These are phyloP conservation scores for Nowakowskiella sp. DNA, from an alignment of 192 early-diverging fungal species.

Conservation along the genomic window DNA sequence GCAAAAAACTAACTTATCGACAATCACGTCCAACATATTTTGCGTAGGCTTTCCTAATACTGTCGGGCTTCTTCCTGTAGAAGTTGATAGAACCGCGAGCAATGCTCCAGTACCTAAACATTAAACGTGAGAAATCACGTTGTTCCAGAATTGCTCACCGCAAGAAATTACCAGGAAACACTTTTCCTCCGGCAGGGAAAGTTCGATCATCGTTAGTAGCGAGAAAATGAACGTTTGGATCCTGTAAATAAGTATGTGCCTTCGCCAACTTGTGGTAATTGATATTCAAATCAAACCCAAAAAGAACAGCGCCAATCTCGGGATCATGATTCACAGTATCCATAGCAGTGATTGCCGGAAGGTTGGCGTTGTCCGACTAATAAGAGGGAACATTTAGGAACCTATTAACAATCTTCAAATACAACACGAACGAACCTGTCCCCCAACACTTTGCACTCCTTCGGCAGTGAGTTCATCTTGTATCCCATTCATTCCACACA, in stretches of 20 bases:
- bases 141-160: not conserved
- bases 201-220: slow-evolving; percentile 91
- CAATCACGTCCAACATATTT: slow-evolving; percentile 89
- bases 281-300: slow-evolving; percentile 86
- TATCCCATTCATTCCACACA: slow-evolving; percentile 85
- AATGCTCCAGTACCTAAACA: slow-evolving; percentile 71
- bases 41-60: slow-evolving; percentile 91
- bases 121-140: slow-evolving; percentile 4
- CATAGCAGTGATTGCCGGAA: slow-evolving; percentile 44
- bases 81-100: slow-evolving; percentile 58
- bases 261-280: slow-evolving; percentile 90
- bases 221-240: slow-evolving; percentile 72
- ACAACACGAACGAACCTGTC: slow-evolving; percentile 24
- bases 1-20: slow-evolving; percentile 53
- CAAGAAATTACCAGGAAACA: slow-evolving; percentile 65
- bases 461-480: slow-evolving; percentile 71
- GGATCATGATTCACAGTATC: slow-evolving; percentile 53
- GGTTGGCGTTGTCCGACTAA: slow-evolving; percentile 38
- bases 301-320: slow-evolving; percentile 79
- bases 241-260: slow-evolving; percentile 76
- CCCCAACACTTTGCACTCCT: slow-evolving; percentile 60
- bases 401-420: slow-evolving; percentile 3
- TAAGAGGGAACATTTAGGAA: slow-evolving; percentile 14
- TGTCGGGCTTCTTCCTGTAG: slow-evolving; percentile 69
- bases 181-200: slow-evolving; percentile 66